Evolutionary conservation across 2,329 filamentous ascomycete genomes (phyloP), one percentile per base, ranked within the genome.

Genomic region (Sordariomycetes sp.): DNA sequence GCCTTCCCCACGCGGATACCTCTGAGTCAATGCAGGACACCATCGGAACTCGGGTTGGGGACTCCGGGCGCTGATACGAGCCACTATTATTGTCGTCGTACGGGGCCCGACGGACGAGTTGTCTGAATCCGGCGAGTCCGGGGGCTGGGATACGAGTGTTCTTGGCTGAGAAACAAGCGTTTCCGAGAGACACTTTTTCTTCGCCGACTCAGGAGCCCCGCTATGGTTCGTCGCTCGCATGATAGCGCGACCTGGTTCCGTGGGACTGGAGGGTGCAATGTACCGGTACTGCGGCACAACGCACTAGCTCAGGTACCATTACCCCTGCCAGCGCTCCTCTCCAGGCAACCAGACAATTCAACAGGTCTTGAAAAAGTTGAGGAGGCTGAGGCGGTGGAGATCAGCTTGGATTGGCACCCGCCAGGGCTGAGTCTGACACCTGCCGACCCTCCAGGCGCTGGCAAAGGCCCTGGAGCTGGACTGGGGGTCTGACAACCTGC

Each of bases 281-380:
- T 57, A 57, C 43, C 43, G 43, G 55, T 57, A 57, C 55, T 34
- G n/a, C 6, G 46, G 20, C 22, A 22, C 20, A 24, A 24, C 20
- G n/a, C 46, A 50, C 46, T 50, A 50, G 46, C 46, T 24, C 46
- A 50, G 46, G 46, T 50, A 50, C 46, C 46, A 24, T 32, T 22
- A 34, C n/a, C 55, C 48, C 48, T 57, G 48, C 40, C 55, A 22
- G 50, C 40, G 32, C 55, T 16, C 16, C n/a, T 25, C 20, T 40
- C 55, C 55, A 32, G 35, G 55, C 43, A 57, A 52, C 55, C 55
- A 52, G 55, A 48, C 28, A 40, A 53, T 57, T 57, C 55, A 57
- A 57, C 55, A 57, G 55, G 46, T 53, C 55, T 57, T 46, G 37
- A 57, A 57, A 57, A 37, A 57, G 55, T 57, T 57, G 55, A 57